Percentiles rank a stretch among this genome's conserved stretches.
These are phyloP conservation scores for Solanum hybrid DNA, from an alignment of 305 asterid genomes.

Conservation along the genomic window DNA sequence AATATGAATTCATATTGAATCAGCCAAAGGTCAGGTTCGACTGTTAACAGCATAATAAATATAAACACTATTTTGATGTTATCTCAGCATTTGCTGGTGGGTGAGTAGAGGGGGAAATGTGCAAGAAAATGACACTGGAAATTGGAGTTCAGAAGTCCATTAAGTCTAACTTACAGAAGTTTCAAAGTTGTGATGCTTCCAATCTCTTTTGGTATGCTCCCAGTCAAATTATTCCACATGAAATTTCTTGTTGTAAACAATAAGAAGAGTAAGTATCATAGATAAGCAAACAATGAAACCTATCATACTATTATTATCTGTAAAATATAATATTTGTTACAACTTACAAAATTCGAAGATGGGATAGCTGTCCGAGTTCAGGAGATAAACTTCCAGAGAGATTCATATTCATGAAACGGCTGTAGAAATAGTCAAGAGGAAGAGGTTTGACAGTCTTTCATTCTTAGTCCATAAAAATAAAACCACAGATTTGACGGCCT, in stretches of 20 bases:
- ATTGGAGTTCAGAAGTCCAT: not conserved
- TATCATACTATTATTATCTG: not conserved
- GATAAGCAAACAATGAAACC: not conserved
- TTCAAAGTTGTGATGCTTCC: slow-evolving; percentile 23
- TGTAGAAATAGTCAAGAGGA: slow-evolving; percentile 11
- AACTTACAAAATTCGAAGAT: slow-evolving; percentile 28
- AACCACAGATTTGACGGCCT: not conserved
- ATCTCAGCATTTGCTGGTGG: not conserved
- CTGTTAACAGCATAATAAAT: not conserved
- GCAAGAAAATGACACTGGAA: not conserved
- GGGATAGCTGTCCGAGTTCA: slow-evolving; percentile 38
- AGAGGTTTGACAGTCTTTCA: slow-evolving; percentile 2
- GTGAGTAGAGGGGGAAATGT: not conserved
- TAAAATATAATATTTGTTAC: not conserved
- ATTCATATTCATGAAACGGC: slow-evolving; percentile 35
- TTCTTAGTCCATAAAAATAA: not conserved
- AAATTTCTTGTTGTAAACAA: slow-evolving; percentile 25
- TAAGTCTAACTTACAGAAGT: slow-evolving; percentile 27
- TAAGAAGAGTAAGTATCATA: slow-evolving; percentile 7
- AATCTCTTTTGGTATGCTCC: slow-evolving; percentile 40
- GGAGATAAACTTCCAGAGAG: slow-evolving; percentile 40
- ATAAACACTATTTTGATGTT: not conserved
- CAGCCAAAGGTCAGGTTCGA: not conserved
- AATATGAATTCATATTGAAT: not conserved
- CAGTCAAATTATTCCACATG: slow-evolving; percentile 44